Evolutionary conservation across 305 asterid species (phyloP), one percentile per base, ranked within the genome.

Genomic region (Fraxinus paxiana): DNA sequence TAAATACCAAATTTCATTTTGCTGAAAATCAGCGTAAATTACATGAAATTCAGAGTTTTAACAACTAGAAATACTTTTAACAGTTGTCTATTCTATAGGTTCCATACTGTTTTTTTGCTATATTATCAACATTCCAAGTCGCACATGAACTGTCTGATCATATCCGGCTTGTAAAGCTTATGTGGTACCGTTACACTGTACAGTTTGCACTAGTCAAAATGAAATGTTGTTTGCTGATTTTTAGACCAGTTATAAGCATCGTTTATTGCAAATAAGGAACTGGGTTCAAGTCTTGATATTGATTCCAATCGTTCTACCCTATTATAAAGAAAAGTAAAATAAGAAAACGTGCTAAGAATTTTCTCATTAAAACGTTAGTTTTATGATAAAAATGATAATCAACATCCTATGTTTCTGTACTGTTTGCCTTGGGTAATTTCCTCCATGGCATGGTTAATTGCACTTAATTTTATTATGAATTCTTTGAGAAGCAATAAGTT

Each of bases 391-490:
- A 51, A 9, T 46, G 59, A 26, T 79, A 46, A 56, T 71, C 10
- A 22, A 37, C 48, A 28, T 38, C 26, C 34, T 43, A 1, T 78
- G 63, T 13, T 26, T 71, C 38, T 31, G 70, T 79, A 79, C 56
- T 24, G 24, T 8, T 72, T 30, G 22, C 22, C 5, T 51, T 0
- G 24, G 17, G 13, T 33, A 10, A 18, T 69, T 46, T n/a, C 6
- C 67, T 22, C 46, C 30, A 5, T 33, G 1, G 54, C 30, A 46
- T 18, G 67, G 73, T 80, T 73, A 41, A 38, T 73, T 56, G 26
- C 17, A 56, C 71, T 67, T 59, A 41, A 41, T 77, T 78, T 77
- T 38, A 4, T 76, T 41, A 72, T 78, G 72, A 75, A 37, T 46
- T 22, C 72, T 7, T 59, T 7, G 22, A 24, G 73, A 61, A 48